Base-by-base conservation (phyloP, 345 rosid genomes). In the Conringia planisiliqua region DNA sequence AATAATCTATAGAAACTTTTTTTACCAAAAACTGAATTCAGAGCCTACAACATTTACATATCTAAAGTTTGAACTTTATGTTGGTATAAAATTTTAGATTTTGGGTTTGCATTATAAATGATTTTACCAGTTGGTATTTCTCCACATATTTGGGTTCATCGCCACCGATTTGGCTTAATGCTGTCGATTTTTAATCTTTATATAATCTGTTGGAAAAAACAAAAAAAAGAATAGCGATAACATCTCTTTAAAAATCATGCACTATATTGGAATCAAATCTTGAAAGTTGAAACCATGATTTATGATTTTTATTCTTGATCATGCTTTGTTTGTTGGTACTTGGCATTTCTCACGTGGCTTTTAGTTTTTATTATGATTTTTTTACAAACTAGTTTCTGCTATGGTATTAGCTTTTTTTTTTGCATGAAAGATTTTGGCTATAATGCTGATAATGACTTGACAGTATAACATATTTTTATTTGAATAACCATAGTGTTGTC, bases 401-500 rank as follows among this genome's bases (percentile, higher is more conserved):
- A 40, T 58, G 52, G 14, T 47, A 16, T 40, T 30, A 43, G 33
- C 47, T 54, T 54, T 75, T 22, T 22, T 22, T 22, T 62, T n/a
- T 65, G 58, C 73, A 62, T 70, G 43, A 36, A 62, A 55, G 42
- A 70, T 69, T 33, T 69, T 35, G 43, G 58, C 47, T 42, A 61
- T 43, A 33, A 61, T 42, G 50, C 65, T 76, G 74, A 69, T 32
- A 69, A 68, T 54, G 70, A 69, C 79, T 69, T 63, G 79, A 76
- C 75, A 50, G 52, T 68, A 51, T 42, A 52, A 40, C 38, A 51
- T 32, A 27, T 75, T 1, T 39, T 10, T 13, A 38, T 17, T 50
- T 50, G 52, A 38, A 38, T 17, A 0, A 11, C 44, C 44, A 56
- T 39, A 35, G 59, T 56, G 50, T 36, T 17, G 16, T 57, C 60